phyloP scores from a whole-genome alignment of 768 basidiomycete species.

The Clavulina sp. region DNA sequence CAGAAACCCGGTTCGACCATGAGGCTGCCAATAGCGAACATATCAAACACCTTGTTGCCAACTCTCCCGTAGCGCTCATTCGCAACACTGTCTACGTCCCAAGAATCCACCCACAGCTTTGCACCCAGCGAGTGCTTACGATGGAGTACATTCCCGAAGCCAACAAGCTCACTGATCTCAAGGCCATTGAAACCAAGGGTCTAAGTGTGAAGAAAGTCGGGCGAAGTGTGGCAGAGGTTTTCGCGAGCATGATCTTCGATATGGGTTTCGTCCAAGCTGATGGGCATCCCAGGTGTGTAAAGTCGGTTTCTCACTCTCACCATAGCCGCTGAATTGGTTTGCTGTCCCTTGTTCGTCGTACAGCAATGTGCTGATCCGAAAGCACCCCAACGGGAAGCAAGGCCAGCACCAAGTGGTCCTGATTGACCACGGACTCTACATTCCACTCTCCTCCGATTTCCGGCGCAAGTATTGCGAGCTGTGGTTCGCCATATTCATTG shows the following conservation, averaged over 20 bases:
- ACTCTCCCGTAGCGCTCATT: background rate
- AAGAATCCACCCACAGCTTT: background rate
- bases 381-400: background rate
- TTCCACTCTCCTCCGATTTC: background rate
- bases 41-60: background rate
- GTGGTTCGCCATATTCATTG: constrained; percentile 1
- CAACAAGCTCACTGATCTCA: background rate
- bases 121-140: background rate
- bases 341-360: background rate
- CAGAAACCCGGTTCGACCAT: background rate
- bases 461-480: background rate
- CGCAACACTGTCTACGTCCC: background rate
- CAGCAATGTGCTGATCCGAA: background rate
- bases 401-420: background rate
- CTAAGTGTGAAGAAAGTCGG: background rate
- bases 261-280: constrained; percentile 1
- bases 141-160: constrained; percentile 1
- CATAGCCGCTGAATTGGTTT: background rate
- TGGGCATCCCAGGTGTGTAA: background rate
- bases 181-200: background rate
- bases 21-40: background rate
- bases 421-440: background rate
- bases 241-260: background rate
- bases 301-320: background rate
- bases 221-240: background rate